A percentile compares a stretch with the other conserved stretches of the same genome.
Conservation (phyloP, 2,329 filamentous ascomycete species). For the Didymella arachidicola region DNA sequence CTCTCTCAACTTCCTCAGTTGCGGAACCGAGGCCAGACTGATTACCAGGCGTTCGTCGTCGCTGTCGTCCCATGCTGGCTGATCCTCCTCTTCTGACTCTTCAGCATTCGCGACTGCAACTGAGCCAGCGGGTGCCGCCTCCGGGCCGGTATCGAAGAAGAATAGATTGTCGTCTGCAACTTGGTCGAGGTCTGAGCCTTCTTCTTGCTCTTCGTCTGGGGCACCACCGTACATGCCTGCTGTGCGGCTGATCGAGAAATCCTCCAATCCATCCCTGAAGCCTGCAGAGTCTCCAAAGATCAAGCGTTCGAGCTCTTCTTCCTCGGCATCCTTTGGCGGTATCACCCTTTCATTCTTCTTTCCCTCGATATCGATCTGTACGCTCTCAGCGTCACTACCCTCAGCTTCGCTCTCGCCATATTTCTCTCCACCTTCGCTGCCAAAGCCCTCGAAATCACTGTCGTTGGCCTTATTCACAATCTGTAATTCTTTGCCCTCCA, state of each 20-base stretch:
- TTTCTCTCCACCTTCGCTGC: constrained; percentile 22
- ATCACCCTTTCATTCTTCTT: constrained; percentile 36
- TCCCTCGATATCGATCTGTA: constrained; percentile 30
- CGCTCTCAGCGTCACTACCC: constrained; percentile 32
- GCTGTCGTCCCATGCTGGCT: constrained; percentile 88
- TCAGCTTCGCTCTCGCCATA: constrained; percentile 12
- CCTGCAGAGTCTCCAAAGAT: constrained; percentile 88
- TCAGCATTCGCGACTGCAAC: constrained; percentile 51
- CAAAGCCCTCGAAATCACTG: constrained; percentile 40
- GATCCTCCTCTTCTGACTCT: constrained; percentile 52
- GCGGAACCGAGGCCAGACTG: constrained; percentile 77
- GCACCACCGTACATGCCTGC: constrained; percentile 36
- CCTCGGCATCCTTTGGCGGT: constrained; percentile 77
- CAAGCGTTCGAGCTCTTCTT: constrained; percentile 84
- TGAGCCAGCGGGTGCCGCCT: constrained; percentile 52
- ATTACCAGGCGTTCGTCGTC: constrained; percentile 89
- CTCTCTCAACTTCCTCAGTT: constrained; percentile 82
- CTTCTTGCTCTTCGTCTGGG: constrained; percentile 58
- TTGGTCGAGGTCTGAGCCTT: constrained; percentile 62
- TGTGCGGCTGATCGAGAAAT: constrained; percentile 57
- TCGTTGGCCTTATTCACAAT: constrained; percentile 24
- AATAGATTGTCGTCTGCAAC: constrained; percentile 85
- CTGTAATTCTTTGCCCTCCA: constrained; percentile 36
- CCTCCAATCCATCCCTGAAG: constrained; percentile 77
- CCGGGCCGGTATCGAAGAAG: constrained; percentile 75